Conservation (phyloP, 495 filamentous ascomycete genomes). For the Trypethelium eluteriae region DNA sequence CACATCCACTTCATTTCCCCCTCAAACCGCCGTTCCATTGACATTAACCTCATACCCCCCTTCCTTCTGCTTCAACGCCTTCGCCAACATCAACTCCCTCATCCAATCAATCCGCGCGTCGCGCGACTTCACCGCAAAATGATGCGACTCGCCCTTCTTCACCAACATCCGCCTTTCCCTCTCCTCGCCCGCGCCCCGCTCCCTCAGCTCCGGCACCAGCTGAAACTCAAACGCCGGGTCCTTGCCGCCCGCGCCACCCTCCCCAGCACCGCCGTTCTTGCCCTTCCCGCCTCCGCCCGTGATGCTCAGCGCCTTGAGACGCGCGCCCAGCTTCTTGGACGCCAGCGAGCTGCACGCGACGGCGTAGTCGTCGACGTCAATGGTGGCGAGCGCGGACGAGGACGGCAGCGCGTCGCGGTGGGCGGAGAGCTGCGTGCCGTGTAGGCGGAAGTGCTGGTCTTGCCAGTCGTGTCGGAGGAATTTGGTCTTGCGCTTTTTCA, state of each 20-base stretch:
- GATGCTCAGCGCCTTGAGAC: conserved; percentile 78
- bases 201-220: conserved; percentile 65
- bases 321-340: conserved; percentile 71
- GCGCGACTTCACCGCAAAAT: conserved; percentile 79
- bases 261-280: conserved; percentile 9
- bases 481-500: conserved; percentile 89
- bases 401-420: conserved; percentile 54
- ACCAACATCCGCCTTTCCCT: conserved; percentile 34
- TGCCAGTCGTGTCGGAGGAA: conserved; percentile 92
- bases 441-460: conserved; percentile 77
- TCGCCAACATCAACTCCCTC: conserved; percentile 94
- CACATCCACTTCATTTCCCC: background rate
- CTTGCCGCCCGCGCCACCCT: conserved; percentile 36
- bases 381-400: conserved; percentile 62
- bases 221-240: conserved; percentile 79
- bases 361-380: conserved; percentile 92
- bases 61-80: conserved; percentile 73
- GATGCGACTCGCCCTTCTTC: conserved; percentile 65
- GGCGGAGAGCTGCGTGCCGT: conserved; percentile 77
- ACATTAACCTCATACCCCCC: conserved; percentile 72
- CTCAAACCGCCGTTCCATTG: conserved; percentile 71
- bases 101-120: conserved; percentile 98
- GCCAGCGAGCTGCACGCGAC: conserved; percentile 77
- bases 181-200: conserved; percentile 35
- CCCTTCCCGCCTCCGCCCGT: conserved; percentile 8